These are phyloP conservation scores for Sclerotinia trifoliorum DNA, from an alignment of 2,329 filamentous ascomycete genomes.

Conservation along the genomic window DNA sequence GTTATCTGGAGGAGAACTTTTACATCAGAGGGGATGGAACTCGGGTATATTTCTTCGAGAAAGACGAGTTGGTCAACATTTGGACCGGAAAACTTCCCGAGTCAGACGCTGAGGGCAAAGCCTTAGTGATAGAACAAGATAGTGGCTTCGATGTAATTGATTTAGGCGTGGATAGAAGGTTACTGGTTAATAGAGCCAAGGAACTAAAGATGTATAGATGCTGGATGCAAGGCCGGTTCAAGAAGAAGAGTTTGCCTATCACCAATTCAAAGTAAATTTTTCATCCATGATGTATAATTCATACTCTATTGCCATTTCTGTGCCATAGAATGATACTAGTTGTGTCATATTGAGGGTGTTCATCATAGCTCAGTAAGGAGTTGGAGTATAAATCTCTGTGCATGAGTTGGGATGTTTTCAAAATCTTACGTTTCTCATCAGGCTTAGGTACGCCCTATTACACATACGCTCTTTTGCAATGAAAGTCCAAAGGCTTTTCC, in stretches of 20 bases:
- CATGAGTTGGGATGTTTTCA: not conserved
- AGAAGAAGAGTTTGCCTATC: slow-evolving; percentile 47
- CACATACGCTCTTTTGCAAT: not conserved
- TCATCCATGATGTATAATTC: not conserved
- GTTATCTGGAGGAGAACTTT: slow-evolving; percentile 95
- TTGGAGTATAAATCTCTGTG: not conserved
- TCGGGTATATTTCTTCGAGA: slow-evolving; percentile 94
- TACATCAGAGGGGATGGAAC: slow-evolving; percentile 96
- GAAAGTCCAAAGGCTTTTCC: too few relatives aligned
- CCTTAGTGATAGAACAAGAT: slow-evolving; percentile 24
- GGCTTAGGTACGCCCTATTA: not conserved
- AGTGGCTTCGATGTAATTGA: slow-evolving; percentile 68
- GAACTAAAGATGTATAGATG: slow-evolving; percentile 98
- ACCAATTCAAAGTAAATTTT: not conserved
- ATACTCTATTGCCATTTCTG: not conserved
- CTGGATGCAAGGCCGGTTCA: slow-evolving; percentile 86
- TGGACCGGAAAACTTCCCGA: slow-evolving; percentile 57
- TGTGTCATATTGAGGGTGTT: not conserved
- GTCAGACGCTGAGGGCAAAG: slow-evolving; percentile 22
- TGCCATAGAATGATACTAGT: not conserved
- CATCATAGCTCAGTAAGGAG: too few relatives aligned
- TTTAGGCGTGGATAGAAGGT: slow-evolving; percentile 79
- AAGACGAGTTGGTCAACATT: slow-evolving; percentile 74
- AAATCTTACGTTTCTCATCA: not conserved
- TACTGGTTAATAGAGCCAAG: slow-evolving; percentile 87